Evolutionary conservation across 1,284 basidiomycete genomes (phyloP), one percentile per base, ranked within the genome.

Genomic region (Clitocybe nebularis): DNA sequence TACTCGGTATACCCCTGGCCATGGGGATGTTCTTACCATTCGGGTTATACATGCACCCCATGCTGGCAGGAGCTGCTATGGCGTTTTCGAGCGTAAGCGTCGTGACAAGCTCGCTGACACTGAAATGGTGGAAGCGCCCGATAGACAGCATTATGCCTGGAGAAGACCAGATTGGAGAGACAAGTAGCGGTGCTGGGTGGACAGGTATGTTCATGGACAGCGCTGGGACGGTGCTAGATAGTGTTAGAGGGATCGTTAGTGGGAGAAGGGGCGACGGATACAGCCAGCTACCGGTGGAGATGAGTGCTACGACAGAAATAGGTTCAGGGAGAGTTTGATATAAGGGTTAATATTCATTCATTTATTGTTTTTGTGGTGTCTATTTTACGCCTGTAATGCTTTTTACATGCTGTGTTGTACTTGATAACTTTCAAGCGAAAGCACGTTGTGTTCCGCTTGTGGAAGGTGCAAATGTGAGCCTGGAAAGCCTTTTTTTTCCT

Each of bases 41-140:
- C 67, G 93, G 93, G 5, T 56, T 94, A 25, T 91, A 93, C 63
- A 79, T 99, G 59, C 96, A 95, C 57, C 96, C 96, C 2, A 99
- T 99, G 95, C 84, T 94, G 71, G 94, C 96, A 0, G 95, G 92
- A 7, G 89, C 85, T 0, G 94, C 95, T 16, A 99, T 99, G 96
- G 95, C 96, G 13, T 94, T 91, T 63, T 94, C 90, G 37, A 93
- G 89, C 53, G 95, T 99, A 33, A 94, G 91, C 52, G 96, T 99
- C 39, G 95, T 99, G 6, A 80, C 78, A 13, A 93, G 89, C 50
- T 93, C 89, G 44, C 68, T 99, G 57, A 83, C 87, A 37, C 72
- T 99, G 50, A 87, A 79, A 59, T 86, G 87, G 82, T 94, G 91
- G 91, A 74, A 68, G 45, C 71, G 91, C 37, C 91, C 91, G 0